A percentile compares a stretch with the other conserved stretches of the same genome.
Evolutionary conservation across 2,329 filamentous ascomycete genomes (phyloP).

Genomic region (Kalaharituber pfeilii): DNA sequence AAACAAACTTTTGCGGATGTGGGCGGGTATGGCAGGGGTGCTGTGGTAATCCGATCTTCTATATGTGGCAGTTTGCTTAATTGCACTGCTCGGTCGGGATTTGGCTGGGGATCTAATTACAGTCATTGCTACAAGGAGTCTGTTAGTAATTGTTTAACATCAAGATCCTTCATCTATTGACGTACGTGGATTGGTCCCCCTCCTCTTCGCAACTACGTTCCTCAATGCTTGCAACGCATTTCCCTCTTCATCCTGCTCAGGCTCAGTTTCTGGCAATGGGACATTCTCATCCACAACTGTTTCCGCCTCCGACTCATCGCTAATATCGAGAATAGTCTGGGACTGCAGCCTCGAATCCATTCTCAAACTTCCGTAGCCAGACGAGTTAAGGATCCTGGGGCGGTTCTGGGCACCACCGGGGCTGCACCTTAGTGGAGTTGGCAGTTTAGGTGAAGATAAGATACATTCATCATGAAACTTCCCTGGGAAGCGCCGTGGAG

Average conservation of each 20-base stretch:
- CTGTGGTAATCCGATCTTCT: too few relatives aligned
- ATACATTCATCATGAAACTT: slow-evolving; percentile 8
- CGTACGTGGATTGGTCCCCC: slow-evolving; percentile 10
- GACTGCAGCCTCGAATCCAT: background rate
- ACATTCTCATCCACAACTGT: slow-evolving; percentile 17
- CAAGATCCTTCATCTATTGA: background rate
- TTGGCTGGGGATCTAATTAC: slow-evolving; percentile 11
- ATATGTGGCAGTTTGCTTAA: slow-evolving; percentile 11
- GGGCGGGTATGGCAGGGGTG: too few relatives aligned
- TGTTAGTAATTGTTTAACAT: slow-evolving; percentile 1
- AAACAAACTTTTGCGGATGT: background rate
- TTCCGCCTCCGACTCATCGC: slow-evolving; percentile 18
- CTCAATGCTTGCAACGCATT: slow-evolving; percentile 14
- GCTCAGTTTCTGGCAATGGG: background rate
- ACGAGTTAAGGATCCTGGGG: background rate
- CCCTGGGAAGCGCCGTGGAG: background rate
- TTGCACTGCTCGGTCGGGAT: slow-evolving; percentile 5
- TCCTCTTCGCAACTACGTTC: slow-evolving; percentile 11
- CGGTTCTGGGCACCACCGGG: slow-evolving; percentile 11
- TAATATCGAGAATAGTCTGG: slow-evolving; percentile 4
- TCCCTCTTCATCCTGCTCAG: slow-evolving; percentile 8
- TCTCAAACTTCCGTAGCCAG: background rate
- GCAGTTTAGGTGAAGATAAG: slow-evolving; percentile 14
- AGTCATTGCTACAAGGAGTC: background rate
- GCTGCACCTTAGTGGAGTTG: slow-evolving; percentile 15